Conservation (phyloP, 306 rosid genomes). For the Quercus cerris region DNA sequence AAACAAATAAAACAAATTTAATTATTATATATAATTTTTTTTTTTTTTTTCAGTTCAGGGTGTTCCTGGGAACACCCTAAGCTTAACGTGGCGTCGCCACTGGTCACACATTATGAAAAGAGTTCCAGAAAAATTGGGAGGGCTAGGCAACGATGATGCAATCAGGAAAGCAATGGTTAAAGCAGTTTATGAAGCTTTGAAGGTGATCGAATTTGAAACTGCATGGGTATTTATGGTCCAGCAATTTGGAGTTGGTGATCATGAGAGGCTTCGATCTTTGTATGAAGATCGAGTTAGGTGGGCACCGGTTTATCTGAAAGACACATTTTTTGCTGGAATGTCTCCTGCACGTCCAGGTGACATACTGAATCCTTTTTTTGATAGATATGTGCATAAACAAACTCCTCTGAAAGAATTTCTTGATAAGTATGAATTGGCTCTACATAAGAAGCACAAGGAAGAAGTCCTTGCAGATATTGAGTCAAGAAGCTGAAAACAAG, state of each 20-base stretch:
- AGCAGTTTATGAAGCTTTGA: slow-evolving; percentile 78
- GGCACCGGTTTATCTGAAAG: slow-evolving; percentile 86
- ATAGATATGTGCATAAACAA: slow-evolving; percentile 83
- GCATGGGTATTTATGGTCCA: slow-evolving; percentile 88
- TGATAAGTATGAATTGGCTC: slow-evolving; percentile 88
- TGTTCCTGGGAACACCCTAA: too few relatives aligned
- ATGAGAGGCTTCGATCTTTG: slow-evolving; percentile 83
- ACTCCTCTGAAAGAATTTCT: slow-evolving; percentile 94
- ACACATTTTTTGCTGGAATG: slow-evolving; percentile 72
- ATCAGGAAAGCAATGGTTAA: slow-evolving; percentile 64
- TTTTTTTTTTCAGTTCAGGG: too few relatives aligned
- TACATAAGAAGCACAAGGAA: slow-evolving; percentile 81
- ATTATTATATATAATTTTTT: too few relatives aligned
- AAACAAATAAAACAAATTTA: too few relatives aligned
- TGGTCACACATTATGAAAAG: slow-evolving; percentile 83
- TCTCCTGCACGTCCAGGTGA: slow-evolving; percentile 62
- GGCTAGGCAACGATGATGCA: slow-evolving; percentile 74
- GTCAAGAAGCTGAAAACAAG: slow-evolving; percentile 87
- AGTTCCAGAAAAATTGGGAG: slow-evolving; percentile 88
- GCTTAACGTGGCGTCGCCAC: too few relatives aligned
- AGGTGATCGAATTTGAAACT: slow-evolving; percentile 87
- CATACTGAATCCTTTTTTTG: slow-evolving; percentile 65
- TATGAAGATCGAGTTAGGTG: slow-evolving; percentile 79
- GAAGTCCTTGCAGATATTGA: slow-evolving; percentile 73
- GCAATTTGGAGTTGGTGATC: slow-evolving; percentile 66